Conservation (phyloP, 192 early-diverging fungal genomes). For the Irineochytrium annulatum region DNA sequence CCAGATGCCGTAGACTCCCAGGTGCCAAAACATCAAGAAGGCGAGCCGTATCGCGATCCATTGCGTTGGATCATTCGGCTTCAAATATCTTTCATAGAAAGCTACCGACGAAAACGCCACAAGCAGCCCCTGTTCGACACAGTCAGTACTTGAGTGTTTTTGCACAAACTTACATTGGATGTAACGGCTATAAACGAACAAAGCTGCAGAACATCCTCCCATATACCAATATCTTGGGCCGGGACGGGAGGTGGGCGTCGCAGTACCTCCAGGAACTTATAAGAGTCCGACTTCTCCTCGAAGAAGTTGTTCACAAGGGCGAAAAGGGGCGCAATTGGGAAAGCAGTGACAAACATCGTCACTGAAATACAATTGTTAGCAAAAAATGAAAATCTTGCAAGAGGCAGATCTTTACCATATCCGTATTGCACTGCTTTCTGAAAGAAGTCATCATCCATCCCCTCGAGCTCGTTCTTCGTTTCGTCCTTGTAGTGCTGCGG, state of each 20-base stretch:
- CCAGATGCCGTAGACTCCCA: not conserved
- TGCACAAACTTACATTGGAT: not conserved
- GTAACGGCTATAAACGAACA: not conserved
- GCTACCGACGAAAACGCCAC: no score
- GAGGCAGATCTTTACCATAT: constrained; percentile 2
- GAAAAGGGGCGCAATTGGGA: constrained; percentile 13
- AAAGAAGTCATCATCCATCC: constrained; percentile 7
- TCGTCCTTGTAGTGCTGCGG: constrained; percentile 10
- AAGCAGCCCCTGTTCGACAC: no score
- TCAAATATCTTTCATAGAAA: no score
- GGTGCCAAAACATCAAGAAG: not conserved
- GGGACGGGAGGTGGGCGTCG: not conserved
- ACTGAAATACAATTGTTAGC: constrained; percentile 6
- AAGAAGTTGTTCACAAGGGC: constrained; percentile 7
- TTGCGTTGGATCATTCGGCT: no score
- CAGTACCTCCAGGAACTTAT: constrained; percentile 8
- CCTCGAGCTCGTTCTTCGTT: constrained; percentile 1
- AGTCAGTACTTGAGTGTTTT: no score
- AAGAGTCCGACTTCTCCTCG: constrained; percentile 2
- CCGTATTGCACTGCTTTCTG: not conserved
- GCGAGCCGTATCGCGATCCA: not conserved
- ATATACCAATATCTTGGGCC: not conserved
- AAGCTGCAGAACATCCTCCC: not conserved
- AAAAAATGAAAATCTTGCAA: not conserved
- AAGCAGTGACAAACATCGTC: constrained; percentile 8